These are phyloP conservation scores for Parathielavia hyrcaniae DNA, from an alignment of 495 filamentous ascomycete species.

Conservation along the genomic window DNA sequence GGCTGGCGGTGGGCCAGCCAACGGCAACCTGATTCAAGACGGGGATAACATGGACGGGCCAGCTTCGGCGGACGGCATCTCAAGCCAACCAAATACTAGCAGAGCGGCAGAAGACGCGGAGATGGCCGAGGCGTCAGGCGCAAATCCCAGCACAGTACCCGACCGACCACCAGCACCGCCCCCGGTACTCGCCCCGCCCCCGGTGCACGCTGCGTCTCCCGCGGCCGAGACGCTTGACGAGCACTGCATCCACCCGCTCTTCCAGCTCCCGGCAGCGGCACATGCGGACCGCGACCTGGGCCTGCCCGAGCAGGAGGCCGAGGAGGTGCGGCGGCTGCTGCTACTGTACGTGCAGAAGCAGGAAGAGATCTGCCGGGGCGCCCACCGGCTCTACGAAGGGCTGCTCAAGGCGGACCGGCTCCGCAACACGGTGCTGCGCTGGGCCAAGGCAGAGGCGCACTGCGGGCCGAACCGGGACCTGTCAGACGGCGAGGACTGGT, in stretches of 20 bases:
- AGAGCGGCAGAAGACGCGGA: constrained; percentile 37
- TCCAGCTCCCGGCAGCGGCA: constrained; percentile 62
- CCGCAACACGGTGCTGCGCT: constrained; percentile 71
- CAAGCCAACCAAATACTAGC: constrained; percentile 29
- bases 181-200: not conserved
- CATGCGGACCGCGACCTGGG: constrained; percentile 73
- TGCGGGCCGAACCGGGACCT: constrained; percentile 60
- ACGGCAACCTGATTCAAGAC: constrained; percentile 10
- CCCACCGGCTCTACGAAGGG: constrained; percentile 65
- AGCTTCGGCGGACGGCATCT: not conserved
- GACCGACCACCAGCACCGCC: not conserved
- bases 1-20: not conserved
- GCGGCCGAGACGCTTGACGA: constrained; percentile 36
- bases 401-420: constrained; percentile 71
- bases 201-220: not conserved
- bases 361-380: constrained; percentile 83
- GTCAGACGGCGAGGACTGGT: constrained; percentile 95
- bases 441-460: constrained; percentile 84
- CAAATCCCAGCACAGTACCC: not conserved
- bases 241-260: constrained; percentile 72
- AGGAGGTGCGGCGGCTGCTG: constrained; percentile 78
- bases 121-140: constrained; percentile 38
- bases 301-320: constrained; percentile 73
- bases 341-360: constrained; percentile 89
- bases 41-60: constrained; percentile 1